phyloP scores from a whole-genome alignment of 441 rosid genomes.

The Pelargonium exstipulatum region DNA sequence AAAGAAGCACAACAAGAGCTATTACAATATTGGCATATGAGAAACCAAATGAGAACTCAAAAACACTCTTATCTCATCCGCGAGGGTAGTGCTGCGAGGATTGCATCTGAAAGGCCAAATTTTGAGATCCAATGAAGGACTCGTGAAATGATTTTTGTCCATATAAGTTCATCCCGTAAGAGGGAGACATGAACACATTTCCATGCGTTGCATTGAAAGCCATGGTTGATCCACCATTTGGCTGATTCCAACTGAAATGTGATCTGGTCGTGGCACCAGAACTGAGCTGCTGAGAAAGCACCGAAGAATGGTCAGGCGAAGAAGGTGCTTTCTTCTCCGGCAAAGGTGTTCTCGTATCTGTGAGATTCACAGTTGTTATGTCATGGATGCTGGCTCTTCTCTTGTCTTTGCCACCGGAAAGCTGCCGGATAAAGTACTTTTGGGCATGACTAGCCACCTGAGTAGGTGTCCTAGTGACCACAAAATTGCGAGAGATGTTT shows the following conservation, averaged over 20 bases:
- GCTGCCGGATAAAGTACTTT: constrained; percentile 67
- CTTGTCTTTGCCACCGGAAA: constrained; percentile 66
- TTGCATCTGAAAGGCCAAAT: constrained; percentile 42
- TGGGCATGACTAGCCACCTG: constrained; percentile 79
- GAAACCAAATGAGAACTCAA: constrained; percentile 23
- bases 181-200: constrained; percentile 34
- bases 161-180: constrained; percentile 32
- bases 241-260: constrained; percentile 49
- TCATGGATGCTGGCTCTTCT: constrained; percentile 81
- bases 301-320: constrained; percentile 37
- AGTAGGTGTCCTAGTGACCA: constrained; percentile 58
- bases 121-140: constrained; percentile 38
- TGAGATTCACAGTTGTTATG: constrained; percentile 61
- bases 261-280: constrained; percentile 32
- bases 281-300: constrained; percentile 32
- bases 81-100: constrained; percentile 36
- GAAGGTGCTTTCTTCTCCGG: constrained; percentile 39
- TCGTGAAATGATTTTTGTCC: constrained; percentile 35
- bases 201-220: constrained; percentile 37
- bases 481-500: constrained; percentile 60
- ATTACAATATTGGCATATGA: constrained; percentile 32
- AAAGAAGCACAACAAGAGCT: constrained; percentile 24
- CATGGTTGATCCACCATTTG: constrained; percentile 29
- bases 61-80: constrained; percentile 26
- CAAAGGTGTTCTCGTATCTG: constrained; percentile 42